Conservation (phyloP, 2,329 filamentous ascomycete genomes). For the Hyphodiscus sp. region DNA sequence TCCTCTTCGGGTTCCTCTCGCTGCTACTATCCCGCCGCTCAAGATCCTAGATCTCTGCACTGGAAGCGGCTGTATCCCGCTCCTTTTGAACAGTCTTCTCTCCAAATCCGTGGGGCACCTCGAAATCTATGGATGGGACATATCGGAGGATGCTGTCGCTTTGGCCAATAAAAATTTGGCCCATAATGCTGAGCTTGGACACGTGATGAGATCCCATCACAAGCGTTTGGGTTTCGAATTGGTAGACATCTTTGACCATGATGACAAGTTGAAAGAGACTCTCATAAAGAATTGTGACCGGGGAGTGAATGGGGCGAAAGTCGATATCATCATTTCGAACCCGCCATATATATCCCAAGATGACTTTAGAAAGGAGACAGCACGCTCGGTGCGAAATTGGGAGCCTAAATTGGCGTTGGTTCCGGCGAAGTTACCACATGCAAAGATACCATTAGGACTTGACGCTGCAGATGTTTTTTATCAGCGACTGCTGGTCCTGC, state of each 20-base stretch:
- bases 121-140: background rate
- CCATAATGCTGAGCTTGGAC: background rate
- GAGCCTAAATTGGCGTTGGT: slow-evolving; percentile 81
- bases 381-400: slow-evolving; percentile 69
- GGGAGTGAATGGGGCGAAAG: background rate
- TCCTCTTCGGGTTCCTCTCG: background rate
- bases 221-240: background rate
- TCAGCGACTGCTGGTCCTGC: slow-evolving; percentile 52
- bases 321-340: slow-evolving; percentile 68
- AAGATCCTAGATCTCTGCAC: slow-evolving; percentile 81
- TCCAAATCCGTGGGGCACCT: background rate
- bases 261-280: background rate
- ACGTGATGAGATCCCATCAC: background rate
- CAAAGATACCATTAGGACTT: background rate
- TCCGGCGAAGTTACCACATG: slow-evolving; percentile 20
- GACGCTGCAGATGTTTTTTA: slow-evolving; percentile 51
- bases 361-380: slow-evolving; percentile 56
- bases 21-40: slow-evolving; percentile 31
- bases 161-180: background rate
- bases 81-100: background rate
- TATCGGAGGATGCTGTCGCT: background rate
- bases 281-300: background rate
- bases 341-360: slow-evolving; percentile 76
- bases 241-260: background rate
- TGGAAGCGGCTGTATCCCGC: slow-evolving; percentile 78